Percentiles rank a stretch among this genome's conserved stretches.
These are phyloP conservation scores for Truncatella angustata DNA, from an alignment of 2,329 filamentous ascomycete genomes.

Conservation along the genomic window DNA sequence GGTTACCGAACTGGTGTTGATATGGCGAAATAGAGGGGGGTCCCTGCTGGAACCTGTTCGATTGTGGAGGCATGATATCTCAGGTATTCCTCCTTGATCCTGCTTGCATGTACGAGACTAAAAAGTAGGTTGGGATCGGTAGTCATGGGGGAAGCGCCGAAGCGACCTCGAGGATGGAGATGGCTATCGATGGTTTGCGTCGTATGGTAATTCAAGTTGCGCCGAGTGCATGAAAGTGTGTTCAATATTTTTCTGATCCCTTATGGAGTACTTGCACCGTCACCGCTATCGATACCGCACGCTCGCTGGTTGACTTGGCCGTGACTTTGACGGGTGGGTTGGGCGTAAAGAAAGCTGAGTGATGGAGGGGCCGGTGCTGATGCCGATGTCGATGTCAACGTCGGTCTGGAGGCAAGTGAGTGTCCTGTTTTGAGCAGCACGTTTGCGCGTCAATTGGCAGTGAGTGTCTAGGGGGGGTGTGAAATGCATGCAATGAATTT, in stretches of 20 bases:
- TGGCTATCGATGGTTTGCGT: background rate
- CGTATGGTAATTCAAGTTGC: background rate
- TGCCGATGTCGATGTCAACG: too few species aligned
- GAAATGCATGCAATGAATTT: too few species aligned
- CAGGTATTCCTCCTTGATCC: constrained; percentile 9
- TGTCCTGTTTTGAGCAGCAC: too few species aligned
- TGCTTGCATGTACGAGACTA: constrained; percentile 10
- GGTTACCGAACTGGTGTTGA: constrained; percentile 53
- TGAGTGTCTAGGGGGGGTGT: too few species aligned
- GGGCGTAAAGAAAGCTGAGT: background rate
- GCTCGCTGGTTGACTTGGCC: too few species aligned
- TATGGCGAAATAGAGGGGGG: constrained; percentile 43
- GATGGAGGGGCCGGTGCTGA: background rate
- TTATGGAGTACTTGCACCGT: too few species aligned
- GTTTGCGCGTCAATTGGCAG: too few species aligned
- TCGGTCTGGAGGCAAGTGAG: background rate
- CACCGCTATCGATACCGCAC: too few species aligned
- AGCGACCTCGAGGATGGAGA: constrained; percentile 5
- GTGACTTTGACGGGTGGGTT: too few species aligned
- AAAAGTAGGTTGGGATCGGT: constrained; percentile 3
- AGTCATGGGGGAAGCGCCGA: constrained; percentile 13
- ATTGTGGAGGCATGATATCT: constrained; percentile 36
- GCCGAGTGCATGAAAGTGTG: background rate
- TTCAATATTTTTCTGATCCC: background rate
- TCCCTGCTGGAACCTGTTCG: constrained; percentile 45